Evolutionary conservation across 345 rosid genomes (phyloP), one percentile per base, ranked within the genome.

Genomic region (Murraya koenigii): DNA sequence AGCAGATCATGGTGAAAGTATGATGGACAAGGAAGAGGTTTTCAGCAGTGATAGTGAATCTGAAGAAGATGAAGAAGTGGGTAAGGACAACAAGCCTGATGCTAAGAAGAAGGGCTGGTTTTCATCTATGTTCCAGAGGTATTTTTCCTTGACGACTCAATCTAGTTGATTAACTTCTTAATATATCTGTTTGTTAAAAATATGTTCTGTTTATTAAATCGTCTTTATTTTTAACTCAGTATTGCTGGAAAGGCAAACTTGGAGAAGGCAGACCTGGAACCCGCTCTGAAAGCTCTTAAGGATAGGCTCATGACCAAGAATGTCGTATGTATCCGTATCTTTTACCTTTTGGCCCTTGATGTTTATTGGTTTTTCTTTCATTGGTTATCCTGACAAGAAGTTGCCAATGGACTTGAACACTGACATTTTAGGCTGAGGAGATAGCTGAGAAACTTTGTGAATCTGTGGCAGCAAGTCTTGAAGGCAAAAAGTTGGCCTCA

Each of bases 221-320:
- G 0, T 26, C 36, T 69, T 39, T 59, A 84, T 55, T 38, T 81
- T 71, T 81, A 44, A 75, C 76, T 72, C 86, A 95, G 99, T 83
- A 91, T 97, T 88, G 97, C 98, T 6, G 99, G 99, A 69, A 97
- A 97, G 84, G 90, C 97, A 80, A 97, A 97, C 82, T 89, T 97
- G 84, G 99, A 97, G 81, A 94, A 83, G 88, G 84, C 89, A 68
- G 99, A 97, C 85, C 89, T 97, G 73, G 97, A 88, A 82, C 98
- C 97, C 60, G 96, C 99, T 14, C 76, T 97, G 84, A 94, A 88
- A 82, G 98, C 94, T 83, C 97, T 97, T 32, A 97, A 94, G 88
- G 99, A 97, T 79, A 89, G 97, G 85, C 90, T 97, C 70, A 97
- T 97, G 99, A 91, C 97, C 88, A 97, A 97, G 92, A 97, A 97